These are phyloP conservation scores for Pythium vanterpoolii DNA, from an alignment of 352 stramenopile species.

Conservation along the genomic window DNA sequence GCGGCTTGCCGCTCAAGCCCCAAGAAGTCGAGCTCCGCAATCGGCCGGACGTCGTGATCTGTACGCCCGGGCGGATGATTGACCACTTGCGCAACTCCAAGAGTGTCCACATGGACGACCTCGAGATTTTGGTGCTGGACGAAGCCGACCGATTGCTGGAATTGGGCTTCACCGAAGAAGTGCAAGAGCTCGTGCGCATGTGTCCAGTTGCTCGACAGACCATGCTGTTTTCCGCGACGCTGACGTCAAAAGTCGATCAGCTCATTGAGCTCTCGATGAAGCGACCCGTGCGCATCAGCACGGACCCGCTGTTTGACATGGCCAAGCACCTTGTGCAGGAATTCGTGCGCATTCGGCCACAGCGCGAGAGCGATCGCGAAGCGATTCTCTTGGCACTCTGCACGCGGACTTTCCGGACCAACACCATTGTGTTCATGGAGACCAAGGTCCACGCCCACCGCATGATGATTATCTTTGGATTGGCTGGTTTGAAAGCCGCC, in stretches of 20 bases:
- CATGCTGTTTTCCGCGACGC: constrained; percentile 98
- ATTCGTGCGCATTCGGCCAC: constrained; percentile 95
- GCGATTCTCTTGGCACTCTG: constrained; percentile 95
- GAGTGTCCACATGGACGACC: constrained; percentile 96
- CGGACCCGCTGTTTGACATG: constrained; percentile 94
- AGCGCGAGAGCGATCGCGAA: constrained; percentile 92
- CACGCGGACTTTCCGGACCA: constrained; percentile 93
- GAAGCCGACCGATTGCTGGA: constrained; percentile 96
- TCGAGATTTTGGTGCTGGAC: constrained; percentile 96
- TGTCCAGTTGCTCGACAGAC: constrained; percentile 96
- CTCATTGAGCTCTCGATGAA: constrained; percentile 97
- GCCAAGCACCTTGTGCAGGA: constrained; percentile 96
- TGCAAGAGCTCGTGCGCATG: constrained; percentile 94
- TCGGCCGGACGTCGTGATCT: constrained; percentile 96
- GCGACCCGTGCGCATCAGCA: constrained; percentile 93
- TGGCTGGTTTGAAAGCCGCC: constrained; percentile 95
- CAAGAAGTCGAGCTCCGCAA: constrained; percentile 96
- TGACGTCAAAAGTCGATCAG: constrained; percentile 97
- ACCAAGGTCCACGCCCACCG: constrained; percentile 96
- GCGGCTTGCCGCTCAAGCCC: constrained; percentile 85
- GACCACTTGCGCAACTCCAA: constrained; percentile 98
- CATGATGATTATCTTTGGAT: constrained; percentile 95
- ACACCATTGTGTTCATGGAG: constrained; percentile 99
- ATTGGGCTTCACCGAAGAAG: constrained; percentile 98
- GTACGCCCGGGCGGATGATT: constrained; percentile 97